Conservation (phyloP, 768 basidiomycete species). For the Sarcodon aspratus region DNA sequence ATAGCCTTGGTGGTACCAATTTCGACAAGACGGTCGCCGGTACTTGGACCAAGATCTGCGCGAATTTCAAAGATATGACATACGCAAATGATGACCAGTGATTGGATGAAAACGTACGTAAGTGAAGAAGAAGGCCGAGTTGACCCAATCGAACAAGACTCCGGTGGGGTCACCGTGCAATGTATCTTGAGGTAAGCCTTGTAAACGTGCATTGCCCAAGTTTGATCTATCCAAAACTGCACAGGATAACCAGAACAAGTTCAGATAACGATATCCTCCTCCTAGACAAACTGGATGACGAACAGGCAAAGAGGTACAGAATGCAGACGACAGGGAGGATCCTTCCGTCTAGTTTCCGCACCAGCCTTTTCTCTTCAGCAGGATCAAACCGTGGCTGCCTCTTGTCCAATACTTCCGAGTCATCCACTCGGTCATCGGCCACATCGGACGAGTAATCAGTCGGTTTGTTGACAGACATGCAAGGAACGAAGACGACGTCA, state of each 20-base stretch:
- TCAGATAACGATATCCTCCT: neutral
- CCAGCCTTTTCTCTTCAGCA: slow-evolving; percentile 37
- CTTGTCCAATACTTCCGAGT: too few species aligned
- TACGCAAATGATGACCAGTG: neutral
- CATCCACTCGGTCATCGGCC: too few species aligned
- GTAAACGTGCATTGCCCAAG: slow-evolving; percentile 69
- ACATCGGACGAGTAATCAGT: too few species aligned
- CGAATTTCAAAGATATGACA: neutral
- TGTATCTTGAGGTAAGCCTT: slow-evolving; percentile 51
- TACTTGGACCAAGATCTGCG: slow-evolving; percentile 56
- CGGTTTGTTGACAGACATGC: too few species aligned
- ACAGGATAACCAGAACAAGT: neutral
- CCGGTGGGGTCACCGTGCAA: slow-evolving; percentile 63
- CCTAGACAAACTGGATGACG: slow-evolving; percentile 17
- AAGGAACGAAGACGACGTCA: too few species aligned
- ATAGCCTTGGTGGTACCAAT: slow-evolving; percentile 53
- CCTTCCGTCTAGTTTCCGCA: slow-evolving; percentile 53
- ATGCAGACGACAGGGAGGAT: slow-evolving; percentile 64
- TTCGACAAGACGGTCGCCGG: slow-evolving; percentile 60
- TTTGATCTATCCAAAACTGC: slow-evolving; percentile 64
- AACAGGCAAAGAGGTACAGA: slow-evolving; percentile 71
- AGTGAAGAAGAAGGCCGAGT: slow-evolving; percentile 69
- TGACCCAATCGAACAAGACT: slow-evolving; percentile 65
- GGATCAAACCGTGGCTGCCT: neutral
- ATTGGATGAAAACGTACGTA: slow-evolving; percentile 35